Conservation (phyloP, 352 stramenopile species). For the Phytophthora sansomeana region DNA sequence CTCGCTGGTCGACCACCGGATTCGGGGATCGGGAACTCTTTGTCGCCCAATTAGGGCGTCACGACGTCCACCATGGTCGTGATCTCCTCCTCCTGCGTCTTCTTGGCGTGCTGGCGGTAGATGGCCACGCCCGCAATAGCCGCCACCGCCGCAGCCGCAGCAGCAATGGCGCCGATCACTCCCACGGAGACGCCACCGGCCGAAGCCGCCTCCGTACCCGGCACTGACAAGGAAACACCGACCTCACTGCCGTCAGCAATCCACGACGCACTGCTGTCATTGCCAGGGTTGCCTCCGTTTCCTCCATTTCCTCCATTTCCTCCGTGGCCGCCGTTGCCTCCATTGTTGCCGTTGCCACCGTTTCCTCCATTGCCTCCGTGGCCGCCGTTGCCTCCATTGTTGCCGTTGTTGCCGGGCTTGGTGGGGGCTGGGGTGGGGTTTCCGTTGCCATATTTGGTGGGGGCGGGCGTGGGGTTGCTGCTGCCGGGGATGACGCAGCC, state of each 20-base stretch:
- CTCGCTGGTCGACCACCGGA: background rate
- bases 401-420: background rate
- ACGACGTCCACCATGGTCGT: too few species aligned
- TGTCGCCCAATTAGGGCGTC: too few species aligned
- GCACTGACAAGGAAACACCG: too few species aligned
- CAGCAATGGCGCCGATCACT: too few species aligned
- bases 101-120: too few species aligned
- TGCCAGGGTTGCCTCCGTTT: slow-evolving; percentile 7
- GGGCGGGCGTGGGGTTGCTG: slow-evolving; percentile 35
- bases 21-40: too few species aligned
- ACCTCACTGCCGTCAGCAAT: background rate
- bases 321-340: slow-evolving; percentile 12
- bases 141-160: too few species aligned
- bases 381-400: background rate
- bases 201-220: too few species aligned
- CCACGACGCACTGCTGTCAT: slow-evolving; percentile 16
- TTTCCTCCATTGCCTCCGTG: too few species aligned
- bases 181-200: too few species aligned
- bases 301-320: slow-evolving; percentile 12
- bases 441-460: slow-evolving; percentile 28
- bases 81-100: too few species aligned
- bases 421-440: slow-evolving; percentile 28
- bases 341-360: slow-evolving; percentile 16
- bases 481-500: slow-evolving; percentile 54
- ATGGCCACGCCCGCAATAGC: too few species aligned